These are phyloP conservation scores for Senna siamea DNA, from an alignment of 306 rosid genomes.

Conservation along the genomic window DNA sequence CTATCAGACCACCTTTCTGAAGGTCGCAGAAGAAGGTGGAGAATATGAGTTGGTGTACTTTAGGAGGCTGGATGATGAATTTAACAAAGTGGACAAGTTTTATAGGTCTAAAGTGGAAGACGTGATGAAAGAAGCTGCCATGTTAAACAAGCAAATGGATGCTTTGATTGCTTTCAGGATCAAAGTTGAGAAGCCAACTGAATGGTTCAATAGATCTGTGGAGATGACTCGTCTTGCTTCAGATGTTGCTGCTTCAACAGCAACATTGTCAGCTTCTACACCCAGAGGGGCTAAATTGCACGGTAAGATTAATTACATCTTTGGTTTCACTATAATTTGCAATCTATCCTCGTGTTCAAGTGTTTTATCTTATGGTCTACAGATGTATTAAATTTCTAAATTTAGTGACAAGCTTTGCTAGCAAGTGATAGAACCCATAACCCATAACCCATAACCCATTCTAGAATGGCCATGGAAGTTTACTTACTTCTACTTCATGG, in stretches of 20 bases:
- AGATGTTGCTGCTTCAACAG: slow-evolving; percentile 52
- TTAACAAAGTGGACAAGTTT: slow-evolving; percentile 67
- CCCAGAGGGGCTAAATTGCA: slow-evolving; percentile 46
- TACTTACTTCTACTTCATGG: background rate
- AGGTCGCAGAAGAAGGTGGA: slow-evolving; percentile 65
- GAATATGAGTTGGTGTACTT: slow-evolving; percentile 64
- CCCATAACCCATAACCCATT: background rate
- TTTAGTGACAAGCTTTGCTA: background rate
- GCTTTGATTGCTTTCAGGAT: slow-evolving; percentile 71
- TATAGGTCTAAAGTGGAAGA: slow-evolving; percentile 58
- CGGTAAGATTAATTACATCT: slow-evolving; percentile 29
- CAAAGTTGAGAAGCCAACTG: slow-evolving; percentile 63
- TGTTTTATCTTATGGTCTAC: background rate
- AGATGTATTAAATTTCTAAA: background rate
- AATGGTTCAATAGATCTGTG: slow-evolving; percentile 38
- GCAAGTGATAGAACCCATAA: background rate
- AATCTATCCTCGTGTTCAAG: background rate
- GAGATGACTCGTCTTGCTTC: slow-evolving; percentile 68
- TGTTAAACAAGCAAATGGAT: slow-evolving; percentile 70
- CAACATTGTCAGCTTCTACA: slow-evolving; percentile 56
- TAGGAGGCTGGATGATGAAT: slow-evolving; percentile 59
- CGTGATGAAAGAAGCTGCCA: slow-evolving; percentile 61
- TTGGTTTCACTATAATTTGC: background rate
- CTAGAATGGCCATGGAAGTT: background rate
- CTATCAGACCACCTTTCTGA: slow-evolving; percentile 56